Evolutionary conservation across 305 asterid species (phyloP).

Genomic region (Nicotiana rustica): DNA sequence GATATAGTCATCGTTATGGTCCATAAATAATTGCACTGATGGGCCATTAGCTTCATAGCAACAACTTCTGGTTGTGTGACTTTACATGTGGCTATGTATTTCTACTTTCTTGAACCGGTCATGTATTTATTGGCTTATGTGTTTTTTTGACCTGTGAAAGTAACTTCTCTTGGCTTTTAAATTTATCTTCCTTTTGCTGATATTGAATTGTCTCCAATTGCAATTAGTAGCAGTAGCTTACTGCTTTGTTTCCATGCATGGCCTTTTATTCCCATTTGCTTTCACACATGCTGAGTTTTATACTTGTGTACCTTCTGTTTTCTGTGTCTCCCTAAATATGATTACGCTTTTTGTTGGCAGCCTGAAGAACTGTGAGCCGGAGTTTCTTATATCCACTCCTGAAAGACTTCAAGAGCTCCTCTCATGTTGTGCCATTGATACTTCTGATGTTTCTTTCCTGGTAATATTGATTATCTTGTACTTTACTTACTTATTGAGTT

Average conservation of each 20-base stretch:
- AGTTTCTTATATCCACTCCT: slow-evolving; percentile 85
- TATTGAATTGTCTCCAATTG: not conserved
- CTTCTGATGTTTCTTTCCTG: slow-evolving; percentile 77
- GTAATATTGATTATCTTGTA: slow-evolving; percentile 35
- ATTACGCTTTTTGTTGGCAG: slow-evolving; percentile 52
- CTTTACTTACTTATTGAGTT: not conserved
- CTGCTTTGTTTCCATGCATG: not conserved
- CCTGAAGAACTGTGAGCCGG: slow-evolving; percentile 83
- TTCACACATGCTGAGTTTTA: slow-evolving; percentile 10
- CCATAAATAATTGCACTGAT: not conserved
- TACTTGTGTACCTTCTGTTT: slow-evolving; percentile 32
- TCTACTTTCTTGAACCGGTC: slow-evolving; percentile 4
- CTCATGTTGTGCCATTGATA: slow-evolving; percentile 65
- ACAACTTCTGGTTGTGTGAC: not conserved
- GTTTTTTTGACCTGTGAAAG: not conserved
- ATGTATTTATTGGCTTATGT: not conserved
- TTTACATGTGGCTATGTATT: not conserved
- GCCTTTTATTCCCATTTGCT: not conserved
- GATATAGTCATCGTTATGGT: not conserved
- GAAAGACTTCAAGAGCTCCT: slow-evolving; percentile 84
- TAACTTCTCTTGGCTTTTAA: slow-evolving; percentile 11
- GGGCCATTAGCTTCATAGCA: not conserved
- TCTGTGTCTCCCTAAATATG: not conserved
- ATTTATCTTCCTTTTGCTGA: not conserved
- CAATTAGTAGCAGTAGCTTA: not conserved